Conservation (phyloP, 352 stramenopile species). For the Phytophthora constricta region DNA sequence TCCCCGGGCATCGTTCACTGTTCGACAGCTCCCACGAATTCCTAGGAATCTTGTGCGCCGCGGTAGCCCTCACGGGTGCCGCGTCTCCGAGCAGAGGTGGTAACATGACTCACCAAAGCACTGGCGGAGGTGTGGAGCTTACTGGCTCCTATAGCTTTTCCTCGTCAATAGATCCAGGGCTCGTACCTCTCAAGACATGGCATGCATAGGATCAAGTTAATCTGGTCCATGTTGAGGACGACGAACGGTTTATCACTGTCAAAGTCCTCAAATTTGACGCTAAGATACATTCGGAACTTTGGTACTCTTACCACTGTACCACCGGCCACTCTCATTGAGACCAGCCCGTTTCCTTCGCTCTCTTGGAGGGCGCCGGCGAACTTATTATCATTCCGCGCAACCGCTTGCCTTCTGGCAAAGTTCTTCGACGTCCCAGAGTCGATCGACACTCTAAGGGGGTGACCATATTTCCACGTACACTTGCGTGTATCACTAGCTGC, state of each 20-base stretch:
- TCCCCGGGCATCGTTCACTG: too few species aligned
- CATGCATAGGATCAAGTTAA: slow-evolving; percentile 27
- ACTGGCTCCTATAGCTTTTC: slow-evolving; percentile 3
- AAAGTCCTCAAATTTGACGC: too few species aligned
- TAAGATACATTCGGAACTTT: too few species aligned
- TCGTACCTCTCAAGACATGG: slow-evolving; percentile 1
- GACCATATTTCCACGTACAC: slow-evolving; percentile 8
- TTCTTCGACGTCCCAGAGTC: too few species aligned
- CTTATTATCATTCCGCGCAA: too few species aligned
- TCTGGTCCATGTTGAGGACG: slow-evolving; percentile 21
- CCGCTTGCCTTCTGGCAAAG: too few species aligned
- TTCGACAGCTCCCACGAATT: background rate
- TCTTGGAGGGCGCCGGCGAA: too few species aligned
- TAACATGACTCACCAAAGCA: slow-evolving; percentile 12
- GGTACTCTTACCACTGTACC: too few species aligned
- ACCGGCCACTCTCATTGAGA: too few species aligned
- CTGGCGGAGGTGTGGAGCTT: background rate
- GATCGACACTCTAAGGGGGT: slow-evolving; percentile 18
- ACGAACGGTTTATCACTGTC: too few species aligned
- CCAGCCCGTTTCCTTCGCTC: too few species aligned
- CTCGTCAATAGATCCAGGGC: slow-evolving; percentile 20
- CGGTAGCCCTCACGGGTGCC: background rate
- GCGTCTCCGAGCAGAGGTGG: slow-evolving; percentile 1
- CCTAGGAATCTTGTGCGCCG: background rate
- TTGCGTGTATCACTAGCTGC: slow-evolving; percentile 9